Evolutionary conservation across 495 filamentous ascomycete species (phyloP).

Genomic region (Penicillium goetzii): DNA sequence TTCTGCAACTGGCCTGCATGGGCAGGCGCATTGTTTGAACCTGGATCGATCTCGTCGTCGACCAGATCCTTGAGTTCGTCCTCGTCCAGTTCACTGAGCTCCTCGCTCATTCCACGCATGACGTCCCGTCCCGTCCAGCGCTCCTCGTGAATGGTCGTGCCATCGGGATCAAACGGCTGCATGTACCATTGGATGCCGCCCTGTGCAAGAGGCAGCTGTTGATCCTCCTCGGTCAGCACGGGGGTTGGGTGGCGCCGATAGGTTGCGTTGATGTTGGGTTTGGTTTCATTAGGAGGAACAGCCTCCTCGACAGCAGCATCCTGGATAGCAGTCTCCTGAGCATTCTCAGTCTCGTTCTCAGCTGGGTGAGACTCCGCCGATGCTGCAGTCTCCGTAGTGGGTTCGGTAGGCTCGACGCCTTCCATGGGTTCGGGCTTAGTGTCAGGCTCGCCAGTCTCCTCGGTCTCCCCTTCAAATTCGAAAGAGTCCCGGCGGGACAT

Average conservation of each 20-base stretch:
- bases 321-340: constrained; percentile 5
- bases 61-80: constrained; percentile 74
- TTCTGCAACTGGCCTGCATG: constrained; percentile 18
- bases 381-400: not conserved
- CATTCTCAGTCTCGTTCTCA: constrained; percentile 3
- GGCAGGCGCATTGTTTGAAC: constrained; percentile 13
- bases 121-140: constrained; percentile 77
- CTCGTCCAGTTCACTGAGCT: constrained; percentile 86
- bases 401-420: constrained; percentile 23
- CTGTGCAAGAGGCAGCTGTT: constrained; percentile 60
- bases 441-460: constrained; percentile 20
- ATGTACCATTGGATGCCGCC: constrained; percentile 92
- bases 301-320: constrained; percentile 22
- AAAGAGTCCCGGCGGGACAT: constrained; percentile 47
- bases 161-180: constrained; percentile 74
- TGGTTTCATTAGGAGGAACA: constrained; percentile 16
- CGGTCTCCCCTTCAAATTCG: constrained; percentile 34
- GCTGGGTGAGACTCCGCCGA: constrained; percentile 10
- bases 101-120: constrained; percentile 78
- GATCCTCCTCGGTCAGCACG: constrained; percentile 45
- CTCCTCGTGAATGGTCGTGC: constrained; percentile 77
- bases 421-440: constrained; percentile 23
- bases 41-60: constrained; percentile 45
- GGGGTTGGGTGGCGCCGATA: constrained; percentile 34
- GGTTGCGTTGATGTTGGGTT: constrained; percentile 16